Percentiles rank a stretch among this genome's conserved stretches.
Conservation (phyloP, 768 basidiomycete genomes). For the Lactarius vividus region DNA sequence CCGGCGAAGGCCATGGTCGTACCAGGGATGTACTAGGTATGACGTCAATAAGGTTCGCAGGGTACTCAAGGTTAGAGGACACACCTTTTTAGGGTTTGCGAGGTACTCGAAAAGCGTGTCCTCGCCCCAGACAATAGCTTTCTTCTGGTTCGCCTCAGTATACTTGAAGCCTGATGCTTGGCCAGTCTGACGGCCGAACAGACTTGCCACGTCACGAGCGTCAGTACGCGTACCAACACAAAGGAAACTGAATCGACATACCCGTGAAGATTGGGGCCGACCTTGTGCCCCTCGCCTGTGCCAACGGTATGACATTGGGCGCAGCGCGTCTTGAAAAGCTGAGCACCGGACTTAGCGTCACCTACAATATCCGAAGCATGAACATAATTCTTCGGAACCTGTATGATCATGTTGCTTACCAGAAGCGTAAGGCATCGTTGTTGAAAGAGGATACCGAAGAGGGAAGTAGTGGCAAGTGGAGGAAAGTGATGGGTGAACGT, state of each 20-base stretch:
- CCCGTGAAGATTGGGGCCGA: conserved; percentile 96
- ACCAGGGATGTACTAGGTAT: conserved; percentile 80
- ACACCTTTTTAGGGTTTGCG: conserved; percentile 95
- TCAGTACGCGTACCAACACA: neutral
- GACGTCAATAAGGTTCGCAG: neutral
- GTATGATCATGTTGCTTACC: conserved; percentile 37
- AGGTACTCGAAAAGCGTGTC: conserved; percentile 93
- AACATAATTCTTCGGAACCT: neutral
- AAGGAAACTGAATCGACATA: conserved; percentile 38
- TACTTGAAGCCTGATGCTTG: conserved; percentile 84
- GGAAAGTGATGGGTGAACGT: conserved; percentile 2
- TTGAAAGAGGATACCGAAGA: neutral
- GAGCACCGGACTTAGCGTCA: conserved; percentile 87
- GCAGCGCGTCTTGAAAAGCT: conserved; percentile 95
- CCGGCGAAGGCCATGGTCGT: conserved; percentile 99
- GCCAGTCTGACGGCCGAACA: conserved; percentile 86
- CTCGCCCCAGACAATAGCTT: conserved; percentile 85
- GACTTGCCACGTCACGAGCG: conserved; percentile 38
- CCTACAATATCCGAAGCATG: conserved; percentile 42
- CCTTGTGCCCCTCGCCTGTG: conserved; percentile 76
- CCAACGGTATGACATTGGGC: conserved; percentile 91
- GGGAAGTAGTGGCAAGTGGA: neutral
- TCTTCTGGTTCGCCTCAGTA: conserved; percentile 93
- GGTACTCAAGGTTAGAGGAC: conserved; percentile 28
- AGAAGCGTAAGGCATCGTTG: conserved; percentile 44